Evolutionary conservation across 2,329 filamentous ascomycete genomes (phyloP).

Genomic region (Ceratocystis ficicola): DNA sequence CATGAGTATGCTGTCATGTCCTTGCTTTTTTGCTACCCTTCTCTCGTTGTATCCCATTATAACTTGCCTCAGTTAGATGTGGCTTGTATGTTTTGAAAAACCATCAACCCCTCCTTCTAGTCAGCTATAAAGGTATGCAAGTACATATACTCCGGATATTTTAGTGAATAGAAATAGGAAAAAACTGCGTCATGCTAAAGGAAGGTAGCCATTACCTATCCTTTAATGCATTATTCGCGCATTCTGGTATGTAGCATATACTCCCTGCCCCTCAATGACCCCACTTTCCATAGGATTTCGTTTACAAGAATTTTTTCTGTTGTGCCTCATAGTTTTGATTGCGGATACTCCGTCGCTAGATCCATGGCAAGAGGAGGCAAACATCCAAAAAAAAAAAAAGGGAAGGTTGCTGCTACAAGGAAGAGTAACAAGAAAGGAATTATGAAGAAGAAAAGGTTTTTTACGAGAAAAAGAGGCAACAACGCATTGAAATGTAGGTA

Average conservation of each 20-base stretch:
- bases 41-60: not conserved
- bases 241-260: not conserved
- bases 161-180: not conserved
- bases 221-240: not conserved
- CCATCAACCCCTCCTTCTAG: not conserved
- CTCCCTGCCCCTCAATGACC: not conserved
- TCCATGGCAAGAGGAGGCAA: conserved; percentile 12
- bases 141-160: not conserved
- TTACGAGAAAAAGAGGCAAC: not conserved
- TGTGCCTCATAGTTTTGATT: conserved; percentile 12
- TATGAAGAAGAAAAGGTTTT: not conserved
- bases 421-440: not conserved
- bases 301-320: not conserved
- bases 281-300: not conserved
- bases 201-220: not conserved
- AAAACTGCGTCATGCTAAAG: not conserved
- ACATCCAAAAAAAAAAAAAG: not conserved
- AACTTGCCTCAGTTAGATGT: not conserved
- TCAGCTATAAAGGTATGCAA: not conserved
- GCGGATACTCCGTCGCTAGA: conserved; percentile 15
- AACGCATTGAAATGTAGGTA: conserved; percentile 10
- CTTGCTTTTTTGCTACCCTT: not conserved
- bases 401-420: not conserved
- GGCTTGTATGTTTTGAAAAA: not conserved
- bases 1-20: not conserved